Base-by-base conservation (phyloP, 345 rosid genomes). In the Hirschfeldia incana region DNA sequence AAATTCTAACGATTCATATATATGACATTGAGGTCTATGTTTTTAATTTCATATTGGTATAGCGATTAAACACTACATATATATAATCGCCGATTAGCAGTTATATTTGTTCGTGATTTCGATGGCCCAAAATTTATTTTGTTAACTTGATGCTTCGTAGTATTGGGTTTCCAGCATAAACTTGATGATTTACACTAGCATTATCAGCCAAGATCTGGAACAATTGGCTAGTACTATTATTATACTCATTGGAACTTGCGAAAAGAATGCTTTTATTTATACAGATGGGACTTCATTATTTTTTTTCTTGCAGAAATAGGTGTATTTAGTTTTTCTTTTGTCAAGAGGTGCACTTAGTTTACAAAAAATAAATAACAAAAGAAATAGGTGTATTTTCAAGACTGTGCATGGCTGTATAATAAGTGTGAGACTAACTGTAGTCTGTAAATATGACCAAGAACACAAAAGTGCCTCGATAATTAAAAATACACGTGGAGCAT, bases 391-490 rank as follows among this genome's bases (percentile, higher is more conserved):
- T 61, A 4, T 11, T 29, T 12, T 64, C 6, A 55, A 55, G 37
- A 16, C 55, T 29, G 29, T 51, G 32, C 29, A 67, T 78, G 57
- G 57, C 27, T 73, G 74, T 61, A 51, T 73, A 49, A 67, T 73
- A 79, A 73, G 61, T 73, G 78, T 68, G 33, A 61, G 70, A 68
- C 69, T 79, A 67, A 65, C 36, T 78, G 74, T 79, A 60, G 59
- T 65, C 33, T 78, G 74, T 79, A 61, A 79, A 49, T 72, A 67
- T 27, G 26, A 59, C 74, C 83, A 74, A 69, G 62, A 74, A 69
- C 67, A 74, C 37, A 74, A 74, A 74, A 74, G 79, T 74, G 79
- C 72, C 71, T 80, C 71, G 79, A 80, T 65, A 80, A 80, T 61
- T 61, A 68, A 74, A 80, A 80, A 61, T 6, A 74, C 67, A 62